Conservation (phyloP, 78 protist species). For the Dictyostelium intermedium region DNA sequence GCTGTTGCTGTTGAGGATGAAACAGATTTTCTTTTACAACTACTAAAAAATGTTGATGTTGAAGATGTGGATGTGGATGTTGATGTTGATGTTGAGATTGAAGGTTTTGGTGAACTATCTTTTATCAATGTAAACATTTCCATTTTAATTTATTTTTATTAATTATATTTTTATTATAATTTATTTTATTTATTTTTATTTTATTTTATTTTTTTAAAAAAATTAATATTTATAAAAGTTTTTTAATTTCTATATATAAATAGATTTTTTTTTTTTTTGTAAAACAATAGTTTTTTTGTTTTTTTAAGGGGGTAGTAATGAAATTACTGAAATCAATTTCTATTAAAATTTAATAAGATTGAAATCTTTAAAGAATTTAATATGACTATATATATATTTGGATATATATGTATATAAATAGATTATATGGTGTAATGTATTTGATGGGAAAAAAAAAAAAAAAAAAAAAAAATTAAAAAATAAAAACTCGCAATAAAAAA, state of each 20-base stretch:
- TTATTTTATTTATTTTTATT: neutral
- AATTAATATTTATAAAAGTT: neutral
- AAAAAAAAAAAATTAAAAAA: neutral
- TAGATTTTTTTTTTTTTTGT: neutral
- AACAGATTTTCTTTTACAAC: conserved; percentile 28
- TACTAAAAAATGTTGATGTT: neutral
- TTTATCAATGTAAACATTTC: neutral
- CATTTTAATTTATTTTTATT: neutral
- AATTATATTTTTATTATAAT: neutral
- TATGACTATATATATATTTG: neutral
- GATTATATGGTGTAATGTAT: neutral
- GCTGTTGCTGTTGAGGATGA: neutral
- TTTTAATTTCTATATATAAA: neutral
- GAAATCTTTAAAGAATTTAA: neutral
- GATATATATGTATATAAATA: neutral
- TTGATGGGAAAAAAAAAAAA: neutral
- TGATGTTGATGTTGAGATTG: neutral
- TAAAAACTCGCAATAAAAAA: neutral
- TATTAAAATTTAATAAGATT: neutral
- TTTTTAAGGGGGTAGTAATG: neutral
- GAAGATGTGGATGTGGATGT: neutral
- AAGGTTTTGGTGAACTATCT: neutral
- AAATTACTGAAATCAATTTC: neutral
- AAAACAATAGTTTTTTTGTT: neutral
- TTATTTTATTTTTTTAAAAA: neutral